Evolutionary conservation across 768 basidiomycete genomes (phyloP), one percentile per base, ranked within the genome.

Genomic region (Tricholoma bakamatsutake): DNA sequence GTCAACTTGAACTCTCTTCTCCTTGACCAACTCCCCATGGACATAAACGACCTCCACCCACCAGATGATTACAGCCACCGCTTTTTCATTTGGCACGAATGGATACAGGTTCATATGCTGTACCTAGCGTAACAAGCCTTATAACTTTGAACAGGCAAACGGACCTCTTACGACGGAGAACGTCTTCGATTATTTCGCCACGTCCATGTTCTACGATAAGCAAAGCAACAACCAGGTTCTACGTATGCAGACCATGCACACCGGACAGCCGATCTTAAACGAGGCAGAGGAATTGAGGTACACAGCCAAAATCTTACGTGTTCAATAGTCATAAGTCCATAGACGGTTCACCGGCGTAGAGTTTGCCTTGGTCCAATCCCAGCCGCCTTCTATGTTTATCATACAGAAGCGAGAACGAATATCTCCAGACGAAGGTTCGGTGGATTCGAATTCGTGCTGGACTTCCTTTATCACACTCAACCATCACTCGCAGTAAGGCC

Each of bases 181-280:
- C 66, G 91, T 90, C 50, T 85, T 95, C 59, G 91, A 94, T 54
- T 96, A 95, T 75, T 96, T 96, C 67, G 76, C 87, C 11, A 83
- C 83, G 0, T 93, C 91, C 28, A 93, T 93, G 83, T 95, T 93
- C 75, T 96, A 93, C 68, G 93, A 95, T 72, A 91, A 91, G 69
- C 88, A 90, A 71, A 93, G 89, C 73, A 94, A 88, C 70, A 96
- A 96, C 69, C 90, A 93, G 63, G 85, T 89, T 30, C 74, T 96
- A 43, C 87, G 92, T 62, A 96, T 96, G 93, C 93, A 96, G 70
- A 94, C 90, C 0, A 86, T 88, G 74, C 87, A 91, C 64, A 88
- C 88, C 0, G 90, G 87, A n/a, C 73, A 81, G 28, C 82, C 87
- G 9, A 72, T 92, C 54, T 73, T 78, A 7, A 87, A 94, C 61